Evolutionary conservation across 768 basidiomycete genomes (phyloP), one percentile per base, ranked within the genome.

Genomic region (Candolleomyces efflorescens): DNA sequence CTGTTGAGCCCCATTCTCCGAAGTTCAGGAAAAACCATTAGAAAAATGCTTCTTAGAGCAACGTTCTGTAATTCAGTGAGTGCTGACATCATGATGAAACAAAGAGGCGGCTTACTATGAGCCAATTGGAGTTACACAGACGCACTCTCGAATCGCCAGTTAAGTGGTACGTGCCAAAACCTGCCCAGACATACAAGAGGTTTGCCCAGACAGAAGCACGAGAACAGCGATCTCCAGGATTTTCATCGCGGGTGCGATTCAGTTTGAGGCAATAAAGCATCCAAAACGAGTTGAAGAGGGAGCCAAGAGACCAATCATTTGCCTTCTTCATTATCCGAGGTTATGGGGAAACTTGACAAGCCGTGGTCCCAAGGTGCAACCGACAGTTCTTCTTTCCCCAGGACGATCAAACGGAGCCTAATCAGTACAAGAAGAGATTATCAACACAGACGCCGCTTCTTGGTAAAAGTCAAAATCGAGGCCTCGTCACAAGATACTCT

Each of bases 21-120:
- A 51, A 36, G 49, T 51, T 51, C 49, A 51, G 49, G 49, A 51
- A 51, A 51, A 51, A 51, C 49, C 13, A 26, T 51, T 36, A 51
- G 26, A 51, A 51, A n/a, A 36, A 17, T 7, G 15, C 24, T 36
- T 17, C 24, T 48, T 26, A 27, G 5, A 36, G 27, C 18, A 11
- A 51, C 27, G 24, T n/a, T 20, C 27, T 32, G 13, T 11, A n/a
- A n/a, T 18, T 27, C 24, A 51, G 27, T 51, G 23, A 51, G 10
- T 15, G 15, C 24, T 51, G 49, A 51, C 49, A 51, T 51, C 49
- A 51, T 51, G 49, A 51, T 51, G 24, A 20, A 36, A n/a, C 17
- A 11, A 36, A 51, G 24, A 24, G 23, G 24, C 6, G 49, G 13
- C 27, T 51, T n/a, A 17, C 9, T 26, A 20, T 11, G 20, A 36